phyloP scores from a whole-genome alignment of 768 basidiomycete species.

The Termitomyces sp. region DNA sequence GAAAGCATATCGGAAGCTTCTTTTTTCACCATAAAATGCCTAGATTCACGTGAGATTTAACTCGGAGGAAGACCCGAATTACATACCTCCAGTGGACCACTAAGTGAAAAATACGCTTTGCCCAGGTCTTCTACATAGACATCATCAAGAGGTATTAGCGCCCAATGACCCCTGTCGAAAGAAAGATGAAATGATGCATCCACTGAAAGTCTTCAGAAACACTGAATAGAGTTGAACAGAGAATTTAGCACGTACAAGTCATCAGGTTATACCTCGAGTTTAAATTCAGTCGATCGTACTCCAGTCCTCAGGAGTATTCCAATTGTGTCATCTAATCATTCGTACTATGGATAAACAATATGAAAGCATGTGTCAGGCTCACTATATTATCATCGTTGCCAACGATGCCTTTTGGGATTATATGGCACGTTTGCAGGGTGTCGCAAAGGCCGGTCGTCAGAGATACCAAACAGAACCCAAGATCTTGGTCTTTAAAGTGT shows the following conservation, averaged over 20 bases:
- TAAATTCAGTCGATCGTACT: background rate
- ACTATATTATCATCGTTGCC: background rate
- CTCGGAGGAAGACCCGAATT: background rate
- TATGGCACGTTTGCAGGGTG: background rate
- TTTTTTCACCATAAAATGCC: background rate
- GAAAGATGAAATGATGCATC: background rate
- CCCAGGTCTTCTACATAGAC: background rate
- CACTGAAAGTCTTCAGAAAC: background rate
- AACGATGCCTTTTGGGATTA: background rate
- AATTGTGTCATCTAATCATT: background rate
- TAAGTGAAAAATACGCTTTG: background rate
- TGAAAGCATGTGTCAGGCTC: background rate
- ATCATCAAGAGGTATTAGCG: background rate
- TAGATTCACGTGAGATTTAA: background rate
- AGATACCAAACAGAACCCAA: background rate
- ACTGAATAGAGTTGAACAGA: background rate
- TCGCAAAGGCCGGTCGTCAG: background rate
- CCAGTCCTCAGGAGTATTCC: background rate
- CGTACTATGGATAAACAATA: background rate
- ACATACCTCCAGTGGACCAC: background rate
- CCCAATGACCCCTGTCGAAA: background rate
- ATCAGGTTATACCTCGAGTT: background rate
- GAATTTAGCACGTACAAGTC: background rate
- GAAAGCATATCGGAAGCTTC: background rate
- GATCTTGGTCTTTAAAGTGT: background rate